Evolutionary conservation across 1,284 basidiomycete species (phyloP).

Genomic region (Trametes polyzona): DNA sequence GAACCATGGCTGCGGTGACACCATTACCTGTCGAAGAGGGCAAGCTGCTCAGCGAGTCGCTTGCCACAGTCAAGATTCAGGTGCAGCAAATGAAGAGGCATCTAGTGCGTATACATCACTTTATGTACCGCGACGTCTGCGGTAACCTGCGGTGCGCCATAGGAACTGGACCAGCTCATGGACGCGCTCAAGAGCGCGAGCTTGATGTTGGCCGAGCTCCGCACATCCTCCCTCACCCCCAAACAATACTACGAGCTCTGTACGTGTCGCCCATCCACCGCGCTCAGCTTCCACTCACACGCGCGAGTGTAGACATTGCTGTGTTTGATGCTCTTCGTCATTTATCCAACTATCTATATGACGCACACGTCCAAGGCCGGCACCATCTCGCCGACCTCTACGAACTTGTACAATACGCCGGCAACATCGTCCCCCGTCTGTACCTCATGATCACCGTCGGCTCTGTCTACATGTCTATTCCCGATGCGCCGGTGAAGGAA

Average conservation of each 20-base stretch:
- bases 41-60: constrained; percentile 80
- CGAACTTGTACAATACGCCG: constrained; percentile 96
- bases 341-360: constrained; percentile 93
- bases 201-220: constrained; percentile 92
- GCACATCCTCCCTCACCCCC: constrained; percentile 89
- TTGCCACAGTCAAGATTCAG: constrained; percentile 90
- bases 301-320: constrained; percentile 77
- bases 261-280: constrained; percentile 43
- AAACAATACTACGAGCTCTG: constrained; percentile 98
- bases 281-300: background rate
- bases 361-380: constrained; percentile 85
- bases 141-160: too few species aligned
- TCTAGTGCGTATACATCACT: constrained; percentile 60
- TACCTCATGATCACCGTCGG: constrained; percentile 99
- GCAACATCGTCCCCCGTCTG: constrained; percentile 90
- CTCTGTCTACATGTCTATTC: constrained; percentile 95
- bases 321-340: constrained; percentile 94
- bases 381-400: constrained; percentile 97
- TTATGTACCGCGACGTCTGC: too few species aligned
- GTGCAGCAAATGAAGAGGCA: constrained; percentile 93
- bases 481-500: constrained; percentile 94
- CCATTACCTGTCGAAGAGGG: constrained; percentile 60
- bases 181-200: constrained; percentile 95
- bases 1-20: constrained; percentile 27
- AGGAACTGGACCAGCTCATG: constrained; percentile 96